phyloP scores from a whole-genome alignment of 1,284 basidiomycete species.

The Takashimella tepidaria region DNA sequence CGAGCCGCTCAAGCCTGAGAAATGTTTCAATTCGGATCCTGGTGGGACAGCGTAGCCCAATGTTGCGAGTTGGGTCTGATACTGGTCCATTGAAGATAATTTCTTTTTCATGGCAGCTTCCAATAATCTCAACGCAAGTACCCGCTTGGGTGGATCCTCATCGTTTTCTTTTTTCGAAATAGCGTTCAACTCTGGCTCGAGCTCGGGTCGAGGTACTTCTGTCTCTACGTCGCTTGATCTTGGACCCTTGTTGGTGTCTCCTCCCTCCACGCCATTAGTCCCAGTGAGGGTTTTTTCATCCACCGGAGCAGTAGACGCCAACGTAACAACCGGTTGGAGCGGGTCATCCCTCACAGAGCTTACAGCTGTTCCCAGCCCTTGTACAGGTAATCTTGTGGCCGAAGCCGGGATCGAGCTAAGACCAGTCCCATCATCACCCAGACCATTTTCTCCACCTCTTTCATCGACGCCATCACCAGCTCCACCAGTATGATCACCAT shows the following conservation, averaged over 20 bases:
- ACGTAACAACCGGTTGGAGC: background rate
- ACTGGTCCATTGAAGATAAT: background rate
- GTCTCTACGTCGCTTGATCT: background rate
- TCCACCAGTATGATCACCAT: slow-evolving; percentile 4
- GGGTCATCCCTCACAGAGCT: slow-evolving; percentile 18
- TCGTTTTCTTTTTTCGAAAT: background rate
- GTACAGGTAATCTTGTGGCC: background rate
- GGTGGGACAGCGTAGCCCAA: background rate
- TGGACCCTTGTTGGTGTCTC: background rate
- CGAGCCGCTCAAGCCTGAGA: too few relatives aligned
- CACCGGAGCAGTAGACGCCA: background rate
- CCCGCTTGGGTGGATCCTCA: background rate
- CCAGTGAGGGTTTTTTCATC: background rate
- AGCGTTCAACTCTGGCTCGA: slow-evolving; percentile 8
- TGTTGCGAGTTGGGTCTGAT: background rate
- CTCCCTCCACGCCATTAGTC: background rate
- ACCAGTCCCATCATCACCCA: background rate
- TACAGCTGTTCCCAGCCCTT: background rate
- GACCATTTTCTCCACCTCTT: background rate
- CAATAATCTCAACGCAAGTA: background rate
- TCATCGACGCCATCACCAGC: background rate
- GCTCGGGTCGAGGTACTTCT: background rate
- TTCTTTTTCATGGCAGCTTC: background rate
- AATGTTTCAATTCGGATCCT: too few relatives aligned
- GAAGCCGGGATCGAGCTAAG: background rate